phyloP scores from a whole-genome alignment of 2,329 filamentous ascomycete genomes.

The Pseudocercospora crystallina region DNA sequence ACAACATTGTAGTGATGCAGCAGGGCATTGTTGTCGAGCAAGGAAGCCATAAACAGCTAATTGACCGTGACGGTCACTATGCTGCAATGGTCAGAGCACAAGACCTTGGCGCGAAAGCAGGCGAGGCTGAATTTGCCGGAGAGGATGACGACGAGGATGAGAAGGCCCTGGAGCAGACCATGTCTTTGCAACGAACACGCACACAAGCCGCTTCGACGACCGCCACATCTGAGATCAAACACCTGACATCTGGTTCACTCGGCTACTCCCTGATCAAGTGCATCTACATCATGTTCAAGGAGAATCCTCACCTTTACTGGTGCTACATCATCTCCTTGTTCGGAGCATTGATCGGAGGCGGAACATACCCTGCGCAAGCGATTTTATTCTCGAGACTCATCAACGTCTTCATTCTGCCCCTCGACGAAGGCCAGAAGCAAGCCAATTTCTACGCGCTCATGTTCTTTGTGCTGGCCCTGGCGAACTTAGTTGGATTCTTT shows the following conservation, averaged over 20 bases:
- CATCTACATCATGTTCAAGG: conserved; percentile 38
- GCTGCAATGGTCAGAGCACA: conserved; percentile 48
- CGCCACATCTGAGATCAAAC: conserved; percentile 34
- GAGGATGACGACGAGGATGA: conserved; percentile 25
- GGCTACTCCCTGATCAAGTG: conserved; percentile 37
- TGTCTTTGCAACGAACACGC: conserved; percentile 27
- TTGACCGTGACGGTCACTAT: conserved; percentile 41
- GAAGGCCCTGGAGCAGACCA: conserved; percentile 32
- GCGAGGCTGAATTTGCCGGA: conserved; percentile 26
- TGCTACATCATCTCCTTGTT: conserved; percentile 40
- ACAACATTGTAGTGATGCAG: conserved; percentile 49
- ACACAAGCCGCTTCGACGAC: conserved; percentile 30
- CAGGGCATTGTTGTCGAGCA: conserved; percentile 46
- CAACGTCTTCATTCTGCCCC: conserved; percentile 44
- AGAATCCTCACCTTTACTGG: conserved; percentile 37
- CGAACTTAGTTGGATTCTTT: conserved; percentile 46
- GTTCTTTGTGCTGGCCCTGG: conserved; percentile 57
- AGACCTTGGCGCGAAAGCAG: conserved; percentile 40
- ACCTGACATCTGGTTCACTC: conserved; percentile 29
- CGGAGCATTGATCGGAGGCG: conserved; percentile 39
- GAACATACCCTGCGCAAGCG: conserved; percentile 50
- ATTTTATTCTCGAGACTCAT: conserved; percentile 53
- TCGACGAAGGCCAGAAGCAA: conserved; percentile 37
- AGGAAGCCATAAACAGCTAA: conserved; percentile 43
- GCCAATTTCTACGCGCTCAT: conserved; percentile 56